These are phyloP conservation scores for Ophiostoma pallidulum DNA, from an alignment of 2,329 filamentous ascomycete genomes.

Conservation along the genomic window DNA sequence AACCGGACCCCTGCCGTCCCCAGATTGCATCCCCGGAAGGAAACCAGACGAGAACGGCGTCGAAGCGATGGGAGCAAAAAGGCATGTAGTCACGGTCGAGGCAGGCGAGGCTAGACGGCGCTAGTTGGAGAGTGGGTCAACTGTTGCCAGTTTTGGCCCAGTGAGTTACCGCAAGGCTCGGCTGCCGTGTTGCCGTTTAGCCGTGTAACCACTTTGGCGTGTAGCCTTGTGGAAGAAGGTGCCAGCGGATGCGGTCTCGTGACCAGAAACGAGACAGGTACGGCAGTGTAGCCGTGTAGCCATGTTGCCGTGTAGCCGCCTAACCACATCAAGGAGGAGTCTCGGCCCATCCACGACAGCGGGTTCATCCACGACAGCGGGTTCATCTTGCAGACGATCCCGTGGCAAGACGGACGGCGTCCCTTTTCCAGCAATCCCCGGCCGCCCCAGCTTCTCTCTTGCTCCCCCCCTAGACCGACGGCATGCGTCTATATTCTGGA, in stretches of 20 bases:
- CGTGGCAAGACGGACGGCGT: too few species aligned
- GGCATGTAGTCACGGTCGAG: background rate
- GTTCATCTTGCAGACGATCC: too few species aligned
- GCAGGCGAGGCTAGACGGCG: background rate
- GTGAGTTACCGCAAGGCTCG: background rate
- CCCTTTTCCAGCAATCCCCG: too few species aligned
- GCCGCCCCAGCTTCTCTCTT: too few species aligned
- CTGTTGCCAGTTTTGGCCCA: background rate
- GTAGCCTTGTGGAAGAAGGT: too few species aligned
- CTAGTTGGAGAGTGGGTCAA: background rate
- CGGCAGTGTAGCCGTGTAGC: background rate
- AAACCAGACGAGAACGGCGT: background rate
- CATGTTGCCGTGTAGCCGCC: slow-evolving; percentile 4
- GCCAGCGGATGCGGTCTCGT: too few species aligned
- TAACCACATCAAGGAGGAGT: background rate
- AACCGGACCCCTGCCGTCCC: too few species aligned
- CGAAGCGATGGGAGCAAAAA: background rate
- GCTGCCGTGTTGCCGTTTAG: background rate
- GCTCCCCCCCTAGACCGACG: too few species aligned
- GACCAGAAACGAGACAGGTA: too few species aligned
- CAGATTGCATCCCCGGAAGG: background rate
- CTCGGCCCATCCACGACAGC: too few species aligned
- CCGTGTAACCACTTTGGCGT: background rate
- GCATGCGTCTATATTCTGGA: too few species aligned
- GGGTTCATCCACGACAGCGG: too few species aligned